These are phyloP conservation scores for Wallacemonas sp. DNA, from an alignment of 208 protist genomes.

Conservation along the genomic window DNA sequence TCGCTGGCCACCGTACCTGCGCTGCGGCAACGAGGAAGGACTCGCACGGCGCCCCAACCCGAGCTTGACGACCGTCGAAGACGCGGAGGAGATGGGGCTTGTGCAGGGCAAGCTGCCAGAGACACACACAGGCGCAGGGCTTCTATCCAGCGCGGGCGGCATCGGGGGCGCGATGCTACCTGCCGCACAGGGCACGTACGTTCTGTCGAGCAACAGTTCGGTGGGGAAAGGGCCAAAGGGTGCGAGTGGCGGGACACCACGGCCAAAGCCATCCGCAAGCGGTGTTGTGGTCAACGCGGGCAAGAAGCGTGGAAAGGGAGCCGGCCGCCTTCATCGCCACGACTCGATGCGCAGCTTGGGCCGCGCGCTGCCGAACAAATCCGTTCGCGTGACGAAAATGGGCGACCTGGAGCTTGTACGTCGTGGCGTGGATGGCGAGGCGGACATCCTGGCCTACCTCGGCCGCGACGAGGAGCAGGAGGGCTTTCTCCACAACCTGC, in stretches of 20 bases:
- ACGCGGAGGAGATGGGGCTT: background rate
- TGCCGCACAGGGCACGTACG: background rate
- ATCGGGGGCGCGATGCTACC: background rate
- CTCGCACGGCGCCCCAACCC: conserved; percentile 16
- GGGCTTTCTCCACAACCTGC: background rate
- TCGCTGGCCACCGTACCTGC: conserved; percentile 28
- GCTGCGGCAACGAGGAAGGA: conserved; percentile 22
- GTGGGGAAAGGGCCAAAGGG: background rate
- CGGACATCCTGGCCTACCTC: conserved; percentile 1
- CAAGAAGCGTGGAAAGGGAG: background rate
- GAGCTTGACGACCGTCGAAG: background rate
- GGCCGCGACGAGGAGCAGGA: background rate
- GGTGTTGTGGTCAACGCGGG: background rate
- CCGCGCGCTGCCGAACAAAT: conserved; percentile 9
- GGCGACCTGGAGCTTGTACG: conserved; percentile 3
- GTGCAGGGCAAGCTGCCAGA: background rate
- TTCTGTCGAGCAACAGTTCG: conserved; percentile 1
- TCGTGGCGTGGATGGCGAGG: background rate
- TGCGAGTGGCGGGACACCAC: background rate
- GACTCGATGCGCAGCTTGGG: conserved; percentile 3
- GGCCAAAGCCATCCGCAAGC: too few relatives aligned
- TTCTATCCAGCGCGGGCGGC: background rate
- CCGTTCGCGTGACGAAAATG: conserved; percentile 12
- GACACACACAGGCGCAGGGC: background rate
- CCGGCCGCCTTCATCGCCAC: background rate